These are phyloP conservation scores for Talaromyces pinophilus DNA, from an alignment of 2,329 filamentous ascomycete genomes.

Conservation along the genomic window DNA sequence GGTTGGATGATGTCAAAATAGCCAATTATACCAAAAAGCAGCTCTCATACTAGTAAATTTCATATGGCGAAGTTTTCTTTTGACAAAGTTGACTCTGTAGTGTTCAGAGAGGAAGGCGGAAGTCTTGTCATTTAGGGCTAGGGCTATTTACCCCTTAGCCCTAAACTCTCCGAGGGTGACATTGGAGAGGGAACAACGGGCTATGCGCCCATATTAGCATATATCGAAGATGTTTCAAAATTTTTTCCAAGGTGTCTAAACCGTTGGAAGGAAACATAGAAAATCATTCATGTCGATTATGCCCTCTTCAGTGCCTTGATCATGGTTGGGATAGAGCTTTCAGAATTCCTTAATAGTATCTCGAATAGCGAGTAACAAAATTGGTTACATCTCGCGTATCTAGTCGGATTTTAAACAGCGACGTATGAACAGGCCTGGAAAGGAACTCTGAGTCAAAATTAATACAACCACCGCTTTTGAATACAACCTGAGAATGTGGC, in stretches of 20 bases:
- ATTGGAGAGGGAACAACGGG: background rate
- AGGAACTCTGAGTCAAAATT: too few relatives aligned
- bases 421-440: too few relatives aligned
- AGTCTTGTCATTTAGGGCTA: background rate
- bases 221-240: background rate
- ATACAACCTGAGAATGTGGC: too few relatives aligned
- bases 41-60: background rate
- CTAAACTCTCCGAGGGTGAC: background rate
- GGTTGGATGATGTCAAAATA: background rate
- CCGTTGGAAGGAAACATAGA: background rate
- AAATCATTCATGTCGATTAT: background rate
- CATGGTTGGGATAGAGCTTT: too few relatives aligned
- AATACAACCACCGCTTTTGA: too few relatives aligned
- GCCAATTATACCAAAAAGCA: background rate
- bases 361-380: too few relatives aligned
- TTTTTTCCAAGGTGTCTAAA: background rate
- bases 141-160: background rate
- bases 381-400: too few relatives aligned
- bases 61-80: background rate
- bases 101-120: background rate
- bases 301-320: background rate
- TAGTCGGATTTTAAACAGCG: too few relatives aligned
- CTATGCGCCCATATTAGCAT: background rate
- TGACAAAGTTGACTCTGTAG: background rate
- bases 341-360: too few relatives aligned